phyloP scores from a whole-genome alignment of 176 grass and related monocot species.

The Saccharum spontaneum region DNA sequence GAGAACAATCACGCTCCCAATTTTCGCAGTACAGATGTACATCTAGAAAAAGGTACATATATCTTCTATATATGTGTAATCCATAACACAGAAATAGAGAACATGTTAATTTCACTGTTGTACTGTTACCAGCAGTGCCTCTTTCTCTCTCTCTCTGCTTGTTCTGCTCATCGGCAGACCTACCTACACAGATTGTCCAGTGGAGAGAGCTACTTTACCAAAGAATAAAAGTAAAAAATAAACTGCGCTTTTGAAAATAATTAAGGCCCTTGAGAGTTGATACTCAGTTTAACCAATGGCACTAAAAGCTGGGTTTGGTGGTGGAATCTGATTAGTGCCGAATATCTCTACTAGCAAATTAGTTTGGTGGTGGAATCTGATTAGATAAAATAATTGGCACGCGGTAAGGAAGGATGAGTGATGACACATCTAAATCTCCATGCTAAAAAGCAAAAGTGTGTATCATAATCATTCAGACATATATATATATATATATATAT shows the following conservation, averaged over 20 bases:
- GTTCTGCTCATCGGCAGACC: not conserved
- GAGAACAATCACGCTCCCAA: no score
- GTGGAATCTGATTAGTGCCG: not conserved
- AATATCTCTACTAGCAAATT: not conserved
- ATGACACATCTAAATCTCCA: not conserved
- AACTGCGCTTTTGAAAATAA: not conserved
- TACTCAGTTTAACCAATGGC: not conserved
- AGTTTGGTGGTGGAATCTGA: slow-evolving; percentile 16
- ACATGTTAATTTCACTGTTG: not conserved
- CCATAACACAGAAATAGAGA: not conserved
- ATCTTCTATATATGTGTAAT: not conserved
- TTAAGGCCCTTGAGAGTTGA: not conserved
- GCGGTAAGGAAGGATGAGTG: not conserved
- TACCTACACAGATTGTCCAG: no score
- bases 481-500: not conserved
- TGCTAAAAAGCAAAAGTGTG: not conserved
- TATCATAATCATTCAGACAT: not conserved
- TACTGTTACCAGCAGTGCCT: not conserved
- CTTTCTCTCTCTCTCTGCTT: not conserved
- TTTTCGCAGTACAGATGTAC: no score
- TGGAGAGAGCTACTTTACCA: not conserved
- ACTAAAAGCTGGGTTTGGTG: not conserved
- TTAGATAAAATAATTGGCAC: not conserved
- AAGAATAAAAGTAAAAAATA: not conserved
- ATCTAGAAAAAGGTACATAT: not conserved